Evolutionary conservation across 768 basidiomycete genomes (phyloP), one percentile per base, ranked within the genome.

Genomic region (Mycena leptocephala): DNA sequence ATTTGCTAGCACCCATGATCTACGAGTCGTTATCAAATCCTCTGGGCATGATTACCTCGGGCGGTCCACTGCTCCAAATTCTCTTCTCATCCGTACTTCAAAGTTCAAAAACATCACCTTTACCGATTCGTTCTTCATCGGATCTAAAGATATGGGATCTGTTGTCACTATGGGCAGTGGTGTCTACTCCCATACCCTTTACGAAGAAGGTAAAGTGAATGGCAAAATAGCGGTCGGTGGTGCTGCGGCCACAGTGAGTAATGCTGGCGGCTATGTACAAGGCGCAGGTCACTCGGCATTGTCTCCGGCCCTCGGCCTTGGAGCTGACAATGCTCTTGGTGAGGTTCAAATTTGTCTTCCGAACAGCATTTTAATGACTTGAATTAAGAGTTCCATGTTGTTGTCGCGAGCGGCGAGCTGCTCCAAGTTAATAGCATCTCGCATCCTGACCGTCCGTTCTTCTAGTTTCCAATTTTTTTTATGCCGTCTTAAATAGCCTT

Each of bases 21-120:
- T 85, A n/a, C 80, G 79, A 6, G 59, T 84, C 6, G 83, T 80
- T 9, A 76, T 86, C 43, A 81, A 81, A 51, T 72, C 69, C 28
- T 79, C 76, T 10, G 85, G 87, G 0, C 88, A 89, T 67, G 89
- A 89, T 69, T 87, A 82, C 75, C 83, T 89, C 11, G 88, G 89
- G 2, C 82, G 89, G 13, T 89, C 89, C 28, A 85, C 88, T 3
- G 88, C 85, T 24, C 84, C 83, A 0, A 82, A 84, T 18, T 83
- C 84, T 3, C 83, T 90, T 39, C 78, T 89, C 67, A 78, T 89
- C 55, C 89, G 86, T 84, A 88, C 86, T 0, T 85, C 86, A 32
- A 78, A 85, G 63, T 70, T 88, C 53, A 81, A 86, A 72, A 78
- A 86, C 61, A 83, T 85, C 9, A 75, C 81, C 8, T 88, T 85